Evolutionary conservation across 2,329 filamentous ascomycete genomes (phyloP), one percentile per base, ranked within the genome.

Genomic region (Colletotrichum phormii): DNA sequence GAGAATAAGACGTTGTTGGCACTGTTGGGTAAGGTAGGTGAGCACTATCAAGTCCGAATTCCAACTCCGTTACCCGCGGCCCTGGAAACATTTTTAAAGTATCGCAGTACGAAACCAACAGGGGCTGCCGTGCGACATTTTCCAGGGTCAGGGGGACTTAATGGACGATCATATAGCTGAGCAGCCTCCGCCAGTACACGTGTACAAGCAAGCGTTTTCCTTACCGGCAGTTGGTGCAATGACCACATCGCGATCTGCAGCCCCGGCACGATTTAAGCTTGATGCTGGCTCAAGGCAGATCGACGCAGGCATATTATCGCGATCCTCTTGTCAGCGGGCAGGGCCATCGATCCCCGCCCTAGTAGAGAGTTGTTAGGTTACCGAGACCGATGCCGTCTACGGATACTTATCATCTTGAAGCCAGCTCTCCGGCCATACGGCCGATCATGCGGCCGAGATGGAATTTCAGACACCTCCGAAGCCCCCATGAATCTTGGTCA

Each of bases 251-350:
- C 26, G 61, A 33, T 61, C 49, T 18, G 15, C 13, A 22, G n/a
- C 31, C 49, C 31, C 49, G n/a, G 18, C 31, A 8, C 13, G 29
- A 57, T 70, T 70, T 64, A 72, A 70, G 60, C 66, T 72, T 72
- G 54, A 60, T 31, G 31, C 22, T 57, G 18, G 59, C 22, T 59
- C 12, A 18, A 42, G 26, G 53, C 13, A 57, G 60, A 72, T 61
- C 35, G 31, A 15, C 58, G 53, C 69, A 69, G 46, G 58, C 51
- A 66, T 65, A 11, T 1, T 33, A 42, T 46, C 5, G 64, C 24
- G 24, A 53, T 35, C 31, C 18, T 8, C 15, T 59, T n/a, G 29
- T 24, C 26, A 35, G 31, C 33, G 46, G 22, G 29, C 4, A 33
- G 15, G 2, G 22, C 18, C 49, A 22, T n/a, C 29, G 26, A 22